phyloP scores from a whole-genome alignment of 352 stramenopile genomes.

The Globisporangium irregulare region DNA sequence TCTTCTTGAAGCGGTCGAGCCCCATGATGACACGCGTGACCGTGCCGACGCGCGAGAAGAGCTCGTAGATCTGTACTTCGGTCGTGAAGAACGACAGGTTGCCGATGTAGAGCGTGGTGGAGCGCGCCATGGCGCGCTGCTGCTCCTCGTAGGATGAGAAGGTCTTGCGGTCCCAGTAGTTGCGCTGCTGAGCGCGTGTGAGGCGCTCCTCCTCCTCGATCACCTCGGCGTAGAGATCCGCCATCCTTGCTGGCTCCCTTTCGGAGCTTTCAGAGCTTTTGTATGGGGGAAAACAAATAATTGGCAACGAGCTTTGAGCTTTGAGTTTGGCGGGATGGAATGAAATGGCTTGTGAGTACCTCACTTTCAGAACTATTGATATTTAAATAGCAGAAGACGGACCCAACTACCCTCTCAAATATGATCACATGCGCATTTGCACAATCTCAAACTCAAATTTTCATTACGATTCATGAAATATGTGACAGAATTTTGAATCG shows the following conservation, averaged over 20 bases:
- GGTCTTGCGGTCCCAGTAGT: constrained; percentile 96
- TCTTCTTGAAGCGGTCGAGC: constrained; percentile 94
- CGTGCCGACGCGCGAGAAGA: constrained; percentile 92
- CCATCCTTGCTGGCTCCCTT: constrained; percentile 21
- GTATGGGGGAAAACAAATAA: constrained; percentile 5
- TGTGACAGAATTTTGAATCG: neutral
- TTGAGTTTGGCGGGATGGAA: neutral
- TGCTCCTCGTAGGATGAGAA: constrained; percentile 92
- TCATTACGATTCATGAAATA: neutral
- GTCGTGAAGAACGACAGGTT: constrained; percentile 98
- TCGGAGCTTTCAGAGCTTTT: neutral
- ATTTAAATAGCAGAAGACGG: neutral
- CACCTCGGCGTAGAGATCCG: constrained; percentile 43
- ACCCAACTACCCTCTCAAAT: neutral
- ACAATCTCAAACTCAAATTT: neutral
- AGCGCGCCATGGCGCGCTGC: constrained; percentile 89
- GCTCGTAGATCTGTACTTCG: constrained; percentile 92
- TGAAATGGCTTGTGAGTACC: neutral
- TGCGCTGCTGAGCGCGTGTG: constrained; percentile 58
- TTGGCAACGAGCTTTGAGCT: neutral
- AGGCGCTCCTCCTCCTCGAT: constrained; percentile 62
- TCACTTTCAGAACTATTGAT: neutral
- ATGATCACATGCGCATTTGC: neutral
- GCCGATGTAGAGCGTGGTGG: constrained; percentile 94
- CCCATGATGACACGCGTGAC: constrained; percentile 95